Percentiles rank a stretch among this genome's conserved stretches.
Evolutionary conservation across 2,329 filamentous ascomycete genomes (phyloP).

Genomic region (Trichoderma atroviride): DNA sequence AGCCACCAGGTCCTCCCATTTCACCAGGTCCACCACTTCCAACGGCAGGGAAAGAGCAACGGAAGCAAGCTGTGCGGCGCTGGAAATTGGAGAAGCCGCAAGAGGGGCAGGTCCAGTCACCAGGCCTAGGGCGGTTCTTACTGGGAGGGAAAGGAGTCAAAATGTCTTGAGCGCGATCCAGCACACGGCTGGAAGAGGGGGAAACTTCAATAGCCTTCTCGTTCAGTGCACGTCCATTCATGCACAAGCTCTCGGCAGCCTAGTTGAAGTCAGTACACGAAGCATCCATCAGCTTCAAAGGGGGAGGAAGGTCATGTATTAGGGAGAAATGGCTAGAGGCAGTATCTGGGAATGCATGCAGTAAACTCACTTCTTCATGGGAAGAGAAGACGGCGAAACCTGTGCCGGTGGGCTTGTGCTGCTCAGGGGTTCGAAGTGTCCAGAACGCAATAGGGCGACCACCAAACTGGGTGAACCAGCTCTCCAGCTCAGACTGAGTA

Average conservation of each 20-base stretch:
- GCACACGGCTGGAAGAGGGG: constrained; percentile 92
- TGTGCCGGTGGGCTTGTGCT: constrained; percentile 98
- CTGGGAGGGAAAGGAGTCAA: constrained; percentile 96
- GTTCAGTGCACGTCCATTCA: constrained; percentile 97
- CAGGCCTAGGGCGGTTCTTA: constrained; percentile 95
- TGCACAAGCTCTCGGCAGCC: constrained; percentile 97
- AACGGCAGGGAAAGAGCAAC: constrained; percentile 97
- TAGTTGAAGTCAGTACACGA: constrained; percentile 41
- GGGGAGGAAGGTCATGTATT: not conserved
- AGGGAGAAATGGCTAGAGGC: not conserved
- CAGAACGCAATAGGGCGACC: constrained; percentile 98
- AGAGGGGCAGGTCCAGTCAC: constrained; percentile 98
- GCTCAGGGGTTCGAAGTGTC: constrained; percentile 95
- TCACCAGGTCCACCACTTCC: constrained; percentile 72
- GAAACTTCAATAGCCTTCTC: constrained; percentile 99
- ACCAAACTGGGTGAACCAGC: constrained; percentile 99
- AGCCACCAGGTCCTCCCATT: constrained; percentile 57
- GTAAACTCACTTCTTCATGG: constrained; percentile 84
- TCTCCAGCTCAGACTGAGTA: constrained; percentile 97
- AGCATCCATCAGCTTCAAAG: not conserved
- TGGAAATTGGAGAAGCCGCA: constrained; percentile 99
- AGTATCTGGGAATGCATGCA: not conserved
- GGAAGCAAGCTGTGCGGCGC: constrained; percentile 96
- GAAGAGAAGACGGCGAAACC: constrained; percentile 99
- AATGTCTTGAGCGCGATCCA: constrained; percentile 94